Evolutionary conservation across 768 basidiomycete species (phyloP), one percentile per base, ranked within the genome.

Genomic region (Boletus tylopilopsis): DNA sequence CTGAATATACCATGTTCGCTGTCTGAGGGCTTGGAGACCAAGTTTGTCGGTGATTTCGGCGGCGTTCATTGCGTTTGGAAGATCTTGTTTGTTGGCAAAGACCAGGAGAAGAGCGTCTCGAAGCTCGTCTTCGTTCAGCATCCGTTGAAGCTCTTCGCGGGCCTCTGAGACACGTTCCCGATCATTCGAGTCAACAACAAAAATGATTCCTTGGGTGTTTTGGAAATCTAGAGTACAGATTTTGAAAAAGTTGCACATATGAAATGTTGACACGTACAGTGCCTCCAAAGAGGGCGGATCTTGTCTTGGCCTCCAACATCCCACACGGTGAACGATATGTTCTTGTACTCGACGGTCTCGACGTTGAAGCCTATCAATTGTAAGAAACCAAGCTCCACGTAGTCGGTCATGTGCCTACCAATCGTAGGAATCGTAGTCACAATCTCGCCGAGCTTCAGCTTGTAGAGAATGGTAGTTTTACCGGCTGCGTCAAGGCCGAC

Each of bases 281-380:
- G 96, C 84, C 95, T 92, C 96, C 96, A 99, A 62, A 98, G 84
- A 61, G 95, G 95, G 64, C 95, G 86, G 73, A 98, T 98, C 86
- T 98, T 99, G 77, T 99, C 95, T 76, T 99, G 95, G 64, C 95
- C 96, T 82, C 96, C 96, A 57, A 99, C 96, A 75, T 99, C 96
- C 96, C 96, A 98, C 39, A 98, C 96, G 21, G 95, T 99, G 84
- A 99, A 99, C 22, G 94, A 96, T 59, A 98, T 97, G 80, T 98
- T 99, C 82, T 97, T 98, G 77, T 99, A 98, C 73, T 98, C 95
- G 60, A 99, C 96, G 54, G 96, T 98, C 81, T 99, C 96, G 62
- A 99, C 96, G 70, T 99, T 99, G 81, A 99, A 99, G 52, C 96
- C 96, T 97, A 58, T 21, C 34, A n/a, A 24, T 61, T 51, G 64